Conservation (phyloP, 1,284 basidiomycete genomes). For the Tilletia horrida region DNA sequence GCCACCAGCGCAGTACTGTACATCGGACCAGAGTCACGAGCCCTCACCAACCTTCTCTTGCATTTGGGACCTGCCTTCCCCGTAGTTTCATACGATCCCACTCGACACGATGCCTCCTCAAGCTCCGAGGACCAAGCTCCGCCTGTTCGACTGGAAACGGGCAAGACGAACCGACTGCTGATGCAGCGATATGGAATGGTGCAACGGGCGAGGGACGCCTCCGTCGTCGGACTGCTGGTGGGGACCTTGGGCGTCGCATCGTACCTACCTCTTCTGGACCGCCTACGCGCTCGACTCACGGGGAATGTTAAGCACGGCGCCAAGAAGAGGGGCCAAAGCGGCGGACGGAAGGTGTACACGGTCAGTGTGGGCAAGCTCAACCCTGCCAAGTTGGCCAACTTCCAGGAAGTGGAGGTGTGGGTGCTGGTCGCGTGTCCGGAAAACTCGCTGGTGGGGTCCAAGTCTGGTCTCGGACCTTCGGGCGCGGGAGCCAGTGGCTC, state of each 20-base stretch:
- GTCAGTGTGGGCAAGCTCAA: constrained; percentile 93
- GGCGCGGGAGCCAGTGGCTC: constrained; percentile 13
- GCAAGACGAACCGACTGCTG: constrained; percentile 70
- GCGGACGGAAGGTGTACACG: constrained; percentile 66
- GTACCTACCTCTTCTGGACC: constrained; percentile 30
- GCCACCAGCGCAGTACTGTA: constrained; percentile 60
- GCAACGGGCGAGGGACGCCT: constrained; percentile 83
- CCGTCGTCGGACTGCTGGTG: constrained; percentile 90
- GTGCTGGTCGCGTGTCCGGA: constrained; percentile 92
- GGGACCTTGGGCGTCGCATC: constrained; percentile 79
- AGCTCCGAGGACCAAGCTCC: background rate
- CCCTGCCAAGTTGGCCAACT: constrained; percentile 92
- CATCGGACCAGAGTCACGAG: constrained; percentile 76
- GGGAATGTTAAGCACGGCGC: background rate
- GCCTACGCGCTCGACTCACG: constrained; percentile 34
- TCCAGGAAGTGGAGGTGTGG: constrained; percentile 93
- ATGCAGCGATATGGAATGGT: constrained; percentile 85
- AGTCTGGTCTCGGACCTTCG: constrained; percentile 62
- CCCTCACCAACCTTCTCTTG: constrained; percentile 74
- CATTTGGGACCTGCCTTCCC: constrained; percentile 37
- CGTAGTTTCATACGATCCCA: constrained; percentile 77
- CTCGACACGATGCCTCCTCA: constrained; percentile 56
- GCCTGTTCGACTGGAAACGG: constrained; percentile 61
- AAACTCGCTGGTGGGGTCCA: constrained; percentile 66
- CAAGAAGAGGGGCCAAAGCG: constrained; percentile 60